phyloP scores from a whole-genome alignment of 2,329 filamentous ascomycete genomes.

The Aureobasidium sp. region DNA sequence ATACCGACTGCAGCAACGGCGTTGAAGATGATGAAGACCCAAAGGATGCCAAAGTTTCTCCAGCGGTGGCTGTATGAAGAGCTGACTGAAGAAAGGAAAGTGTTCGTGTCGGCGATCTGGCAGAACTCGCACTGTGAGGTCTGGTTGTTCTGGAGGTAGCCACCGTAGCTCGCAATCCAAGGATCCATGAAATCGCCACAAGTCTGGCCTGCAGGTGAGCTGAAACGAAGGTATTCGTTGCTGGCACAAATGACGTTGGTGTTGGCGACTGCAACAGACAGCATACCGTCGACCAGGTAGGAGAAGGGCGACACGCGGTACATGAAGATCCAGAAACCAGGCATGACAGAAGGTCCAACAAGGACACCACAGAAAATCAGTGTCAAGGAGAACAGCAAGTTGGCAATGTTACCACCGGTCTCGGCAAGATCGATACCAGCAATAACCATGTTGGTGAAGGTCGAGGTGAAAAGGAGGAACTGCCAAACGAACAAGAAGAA shows the following conservation, averaged over 20 bases:
- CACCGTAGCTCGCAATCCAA: slow-evolving; percentile 27
- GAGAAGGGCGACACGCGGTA: slow-evolving; percentile 76
- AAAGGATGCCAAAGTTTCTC: slow-evolving; percentile 49
- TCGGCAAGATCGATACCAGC: slow-evolving; percentile 68
- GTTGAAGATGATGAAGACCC: slow-evolving; percentile 47
- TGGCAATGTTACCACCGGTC: slow-evolving; percentile 66
- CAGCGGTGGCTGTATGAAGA: slow-evolving; percentile 39
- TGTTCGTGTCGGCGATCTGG: slow-evolving; percentile 34
- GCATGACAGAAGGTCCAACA: slow-evolving; percentile 52
- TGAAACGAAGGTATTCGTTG: slow-evolving; percentile 63
- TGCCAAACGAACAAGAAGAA: slow-evolving; percentile 69
- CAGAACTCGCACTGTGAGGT: slow-evolving; percentile 34
- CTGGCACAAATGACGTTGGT: slow-evolving; percentile 55
- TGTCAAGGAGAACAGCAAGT: slow-evolving; percentile 63
- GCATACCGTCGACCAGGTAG: slow-evolving; percentile 67
- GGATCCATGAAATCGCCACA: slow-evolving; percentile 33
- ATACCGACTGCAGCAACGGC: slow-evolving; percentile 39
- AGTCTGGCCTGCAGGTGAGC: slow-evolving; percentile 45
- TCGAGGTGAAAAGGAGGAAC: slow-evolving; percentile 74
- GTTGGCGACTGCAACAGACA: slow-evolving; percentile 62
- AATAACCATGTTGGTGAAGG: slow-evolving; percentile 72
- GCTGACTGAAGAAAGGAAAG: slow-evolving; percentile 34
- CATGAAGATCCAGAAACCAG: slow-evolving; percentile 75
- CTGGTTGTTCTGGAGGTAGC: slow-evolving; percentile 31
- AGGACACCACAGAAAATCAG: slow-evolving; percentile 67